Base-by-base conservation (phyloP, 78 protist species). In the Polysphondylium violaceum region DNA sequence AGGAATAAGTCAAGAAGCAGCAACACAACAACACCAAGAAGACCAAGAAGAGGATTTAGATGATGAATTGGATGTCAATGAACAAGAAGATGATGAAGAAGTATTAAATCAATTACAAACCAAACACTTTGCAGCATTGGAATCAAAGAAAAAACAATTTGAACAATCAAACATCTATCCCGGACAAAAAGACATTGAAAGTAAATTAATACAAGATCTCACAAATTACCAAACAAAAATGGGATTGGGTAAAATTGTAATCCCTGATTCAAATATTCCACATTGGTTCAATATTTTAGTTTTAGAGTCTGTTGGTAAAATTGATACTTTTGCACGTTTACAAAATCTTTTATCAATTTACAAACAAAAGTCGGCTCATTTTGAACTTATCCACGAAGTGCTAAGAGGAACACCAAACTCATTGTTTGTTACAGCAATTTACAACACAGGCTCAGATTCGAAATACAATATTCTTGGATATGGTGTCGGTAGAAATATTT, bases 401-500 rank as follows among this genome's bases (percentile, higher is more conserved):
- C n/a, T n/a, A n/a, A n/a, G n/a, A n/a, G n/a, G n/a, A n/a, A n/a
- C n/a, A n/a, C n/a, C n/a, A n/a, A n/a, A n/a, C n/a, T n/a, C 6
- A 58, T 27, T 58, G 0, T 27, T 23, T 27, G 27, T 58, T 27
- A 23, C 2, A 25, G 27, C 23, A 58, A 58, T 58, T 12, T 9
- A 3, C 17, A 58, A 21, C 17, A n/a, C 8, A 14, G 27, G 9
- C 29, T 16, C 17, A 64, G n/a, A 64, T n/a, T n/a, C n/a, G n/a
- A n/a, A n/a, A n/a, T 56, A 56, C 19, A 43, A 75, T n/a, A 69
- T 83, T 17, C 55, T 83, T 69, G 90, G 90, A 27, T 83, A 83
- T 83, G 90, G 90, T n/a, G 14, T 59, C 5, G 77, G 67, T 25
- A 50, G 23, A 38, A 50, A 76, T 21, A 38, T 59, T 12, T 4